Percentiles rank a stretch among this genome's conserved stretches.
Conservation (phyloP, 768 basidiomycete species). For the Naganishia friedmannii region DNA sequence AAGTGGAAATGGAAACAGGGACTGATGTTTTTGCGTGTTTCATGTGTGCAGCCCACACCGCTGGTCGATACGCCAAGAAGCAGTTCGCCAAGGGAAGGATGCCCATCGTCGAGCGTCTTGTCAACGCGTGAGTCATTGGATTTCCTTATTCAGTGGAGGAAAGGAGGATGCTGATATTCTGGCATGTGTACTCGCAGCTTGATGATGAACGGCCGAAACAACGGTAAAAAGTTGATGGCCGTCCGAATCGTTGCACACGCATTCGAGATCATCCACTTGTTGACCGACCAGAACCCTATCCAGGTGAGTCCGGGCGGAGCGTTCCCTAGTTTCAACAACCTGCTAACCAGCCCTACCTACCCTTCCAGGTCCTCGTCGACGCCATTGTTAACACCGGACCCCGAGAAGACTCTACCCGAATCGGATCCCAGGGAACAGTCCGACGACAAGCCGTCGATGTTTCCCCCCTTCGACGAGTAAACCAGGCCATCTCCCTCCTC, state of each 20-base stretch:
- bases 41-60: slow-evolving; percentile 69
- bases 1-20: neutral
- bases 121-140: slow-evolving; percentile 71
- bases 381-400: slow-evolving; percentile 99
- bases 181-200: slow-evolving; percentile 58
- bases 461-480: slow-evolving; percentile 94
- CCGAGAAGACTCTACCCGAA: slow-evolving; percentile 98
- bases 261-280: slow-evolving; percentile 99
- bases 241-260: slow-evolving; percentile 99
- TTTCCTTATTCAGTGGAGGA: neutral
- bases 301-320: slow-evolving; percentile 61
- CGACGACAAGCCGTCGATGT: slow-evolving; percentile 99
- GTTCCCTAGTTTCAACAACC: neutral
- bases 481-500: slow-evolving; percentile 91
- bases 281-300: slow-evolving; percentile 99
- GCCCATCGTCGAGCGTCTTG: slow-evolving; percentile 99
- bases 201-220: slow-evolving; percentile 99
- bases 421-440: slow-evolving; percentile 99
- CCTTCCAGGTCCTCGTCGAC: slow-evolving; percentile 78
- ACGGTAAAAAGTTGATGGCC: slow-evolving; percentile 97
- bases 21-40: slow-evolving; percentile 23
- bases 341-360: neutral
- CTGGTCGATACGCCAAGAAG: slow-evolving; percentile 98
- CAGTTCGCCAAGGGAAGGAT: slow-evolving; percentile 99
- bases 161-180: slow-evolving; percentile 3